Conservation (phyloP, 208 protist species). For the Leishmania amazonensis region DNA sequence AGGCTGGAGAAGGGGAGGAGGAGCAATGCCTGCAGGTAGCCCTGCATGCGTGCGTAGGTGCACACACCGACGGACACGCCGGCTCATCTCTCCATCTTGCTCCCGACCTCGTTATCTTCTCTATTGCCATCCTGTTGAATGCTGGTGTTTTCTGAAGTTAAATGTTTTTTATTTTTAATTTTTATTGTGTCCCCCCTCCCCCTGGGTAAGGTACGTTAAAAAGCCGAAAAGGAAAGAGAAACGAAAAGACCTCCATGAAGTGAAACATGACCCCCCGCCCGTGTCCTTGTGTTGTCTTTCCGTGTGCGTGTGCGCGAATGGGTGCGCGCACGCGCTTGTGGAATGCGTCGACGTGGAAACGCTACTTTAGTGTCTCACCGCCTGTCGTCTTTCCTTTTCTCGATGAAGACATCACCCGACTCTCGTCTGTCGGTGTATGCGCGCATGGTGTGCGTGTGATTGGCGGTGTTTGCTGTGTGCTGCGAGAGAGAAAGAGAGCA, state of each 20-base stretch:
- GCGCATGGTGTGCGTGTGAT: not conserved
- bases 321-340: not conserved
- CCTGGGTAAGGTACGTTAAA: not conserved
- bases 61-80: not conserved
- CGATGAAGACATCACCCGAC: not conserved
- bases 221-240: not conserved
- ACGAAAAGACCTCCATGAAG: not conserved
- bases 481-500: not conserved
- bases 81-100: not conserved
- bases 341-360: not conserved
- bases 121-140: not conserved
- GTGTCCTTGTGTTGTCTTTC: not conserved
- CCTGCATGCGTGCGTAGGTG: not conserved
- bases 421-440: not conserved
- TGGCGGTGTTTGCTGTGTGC: not conserved
- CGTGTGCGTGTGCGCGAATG: not conserved
- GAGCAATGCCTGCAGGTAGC: not conserved
- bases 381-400: conserved; percentile 6
- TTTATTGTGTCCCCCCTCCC: not conserved
- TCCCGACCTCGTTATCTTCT: not conserved
- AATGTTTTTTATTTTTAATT: not conserved
- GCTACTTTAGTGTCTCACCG: not conserved
- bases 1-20: not conserved
- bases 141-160: not conserved
- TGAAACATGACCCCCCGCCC: not conserved